A percentile compares a stretch with the other conserved stretches of the same genome.
Conservation (phyloP, 345 rosid genomes). For the Eutrema yunnanense region DNA sequence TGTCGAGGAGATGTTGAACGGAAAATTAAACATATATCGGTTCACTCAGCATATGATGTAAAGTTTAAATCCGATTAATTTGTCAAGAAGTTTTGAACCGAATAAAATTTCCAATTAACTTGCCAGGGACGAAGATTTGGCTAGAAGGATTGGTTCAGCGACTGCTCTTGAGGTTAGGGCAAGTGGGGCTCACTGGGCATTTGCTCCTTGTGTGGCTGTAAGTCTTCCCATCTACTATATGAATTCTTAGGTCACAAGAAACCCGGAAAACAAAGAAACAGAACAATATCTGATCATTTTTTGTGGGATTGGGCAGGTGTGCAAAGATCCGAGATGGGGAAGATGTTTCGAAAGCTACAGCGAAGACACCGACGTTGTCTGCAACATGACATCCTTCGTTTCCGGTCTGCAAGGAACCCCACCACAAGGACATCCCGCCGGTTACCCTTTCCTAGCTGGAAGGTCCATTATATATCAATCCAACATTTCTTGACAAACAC, state of each 20-base stretch:
- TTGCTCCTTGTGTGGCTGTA: conserved; percentile 82
- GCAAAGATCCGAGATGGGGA: conserved; percentile 87
- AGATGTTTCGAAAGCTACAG: conserved; percentile 72
- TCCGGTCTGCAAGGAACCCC: conserved; percentile 80
- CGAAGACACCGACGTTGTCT: conserved; percentile 60
- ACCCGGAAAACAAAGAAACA: not conserved
- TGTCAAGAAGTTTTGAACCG: not conserved
- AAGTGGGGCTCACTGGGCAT: conserved; percentile 67
- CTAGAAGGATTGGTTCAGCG: conserved; percentile 54
- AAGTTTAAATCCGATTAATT: not conserved
- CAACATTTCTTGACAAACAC: not conserved
- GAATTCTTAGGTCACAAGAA: not conserved
- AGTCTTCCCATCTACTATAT: conserved; percentile 17
- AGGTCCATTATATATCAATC: conserved; percentile 34
- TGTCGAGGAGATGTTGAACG: too few relatives aligned
- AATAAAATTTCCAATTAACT: not conserved
- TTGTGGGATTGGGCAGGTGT: conserved; percentile 39
- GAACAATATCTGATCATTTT: not conserved
- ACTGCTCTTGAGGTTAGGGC: conserved; percentile 88
- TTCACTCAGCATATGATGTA: too few relatives aligned
- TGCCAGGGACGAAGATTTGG: conserved; percentile 63
- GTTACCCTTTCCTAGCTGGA: conserved; percentile 75
- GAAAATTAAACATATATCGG: too few relatives aligned
- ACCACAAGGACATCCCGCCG: conserved; percentile 55
- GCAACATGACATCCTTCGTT: conserved; percentile 56